Evolutionary conservation across 2,329 filamentous ascomycete genomes (phyloP), one percentile per base, ranked within the genome.

Genomic region (Helicocarpus griseus): DNA sequence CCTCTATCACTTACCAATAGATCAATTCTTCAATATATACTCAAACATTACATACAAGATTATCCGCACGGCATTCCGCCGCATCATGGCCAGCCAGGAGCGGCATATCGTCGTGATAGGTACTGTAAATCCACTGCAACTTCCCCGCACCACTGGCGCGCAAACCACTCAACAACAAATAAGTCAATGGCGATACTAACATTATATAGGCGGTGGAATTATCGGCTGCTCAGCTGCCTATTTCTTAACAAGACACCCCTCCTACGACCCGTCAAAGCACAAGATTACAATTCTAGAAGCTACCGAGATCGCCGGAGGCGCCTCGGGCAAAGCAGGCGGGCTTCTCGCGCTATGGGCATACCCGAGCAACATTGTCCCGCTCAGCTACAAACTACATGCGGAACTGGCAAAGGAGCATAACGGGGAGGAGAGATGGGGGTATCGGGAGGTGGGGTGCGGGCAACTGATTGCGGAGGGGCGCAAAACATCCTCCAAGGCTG

Each of bases 221-320:
- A 95, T 97, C 61, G 93, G 93, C 63, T 86, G 83, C 66, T 93
- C 88, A 47, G 89, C 87, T 4, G 90, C 91, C 53, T 97, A 97
- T 69, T 97, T 84, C 64, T 76, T 97, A 40, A 93, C 89, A 2
- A 83, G 87, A 57, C 90, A 97, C 66, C 83, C 87, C 26, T 82
- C 79, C 28, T 97, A 87, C 72, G 78, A 93, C 65, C 82, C 83
- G 39, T 70, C 78, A 21, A 79, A 80, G 49, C 87, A 95, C 66
- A 83, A 77, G 49, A 85, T 97, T 61, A 95, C 87, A 1, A 76
- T 98, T 28, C 77, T 97, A 50, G 93, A 98, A 74, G 89, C 93
- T 0, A 83, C 82, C 2, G 77, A 83, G 41, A 84, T 97, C 57
- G 93, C 93, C 5, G 82, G 88, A n/a, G 91, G 87, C 22, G 91